Conservation (phyloP, 2,329 filamentous ascomycete genomes). For the Myotisia sp. region DNA sequence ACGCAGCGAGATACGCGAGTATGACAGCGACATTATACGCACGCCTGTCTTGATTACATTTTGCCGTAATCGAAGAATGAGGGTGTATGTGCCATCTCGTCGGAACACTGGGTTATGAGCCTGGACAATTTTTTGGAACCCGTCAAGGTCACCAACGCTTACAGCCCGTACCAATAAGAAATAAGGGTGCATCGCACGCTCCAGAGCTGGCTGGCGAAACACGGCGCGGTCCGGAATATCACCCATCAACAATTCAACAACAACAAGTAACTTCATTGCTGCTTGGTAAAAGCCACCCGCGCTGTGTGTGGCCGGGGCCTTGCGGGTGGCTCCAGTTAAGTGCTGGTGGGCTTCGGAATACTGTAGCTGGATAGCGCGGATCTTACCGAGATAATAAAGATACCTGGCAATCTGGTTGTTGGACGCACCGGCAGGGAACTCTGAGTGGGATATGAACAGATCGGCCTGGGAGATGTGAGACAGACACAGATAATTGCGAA, state of each 20-base stretch:
- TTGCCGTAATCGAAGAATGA: slow-evolving; percentile 86
- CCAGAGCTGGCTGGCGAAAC: slow-evolving; percentile 79
- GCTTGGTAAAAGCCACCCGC: slow-evolving; percentile 92
- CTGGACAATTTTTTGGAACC: slow-evolving; percentile 77
- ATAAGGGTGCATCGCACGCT: slow-evolving; percentile 80
- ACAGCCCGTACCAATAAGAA: slow-evolving; percentile 89
- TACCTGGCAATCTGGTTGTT: slow-evolving; percentile 98
- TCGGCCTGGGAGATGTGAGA: slow-evolving; percentile 96
- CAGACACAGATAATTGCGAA: slow-evolving; percentile 90
- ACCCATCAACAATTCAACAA: slow-evolving; percentile 95
- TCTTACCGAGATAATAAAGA: slow-evolving; percentile 91
- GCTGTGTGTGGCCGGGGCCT: slow-evolving; percentile 77
- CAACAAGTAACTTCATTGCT: slow-evolving; percentile 87
- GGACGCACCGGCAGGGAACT: slow-evolving; percentile 83
- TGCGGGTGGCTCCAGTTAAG: slow-evolving; percentile 81
- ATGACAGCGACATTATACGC: slow-evolving; percentile 96
- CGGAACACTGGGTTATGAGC: slow-evolving; percentile 73
- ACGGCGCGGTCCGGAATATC: slow-evolving; percentile 92
- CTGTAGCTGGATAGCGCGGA: slow-evolving; percentile 86
- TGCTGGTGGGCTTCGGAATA: slow-evolving; percentile 97
- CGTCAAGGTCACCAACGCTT: slow-evolving; percentile 86
- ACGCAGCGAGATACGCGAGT: slow-evolving; percentile 89
- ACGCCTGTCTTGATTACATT: slow-evolving; percentile 99
- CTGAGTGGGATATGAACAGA: slow-evolving; percentile 84
- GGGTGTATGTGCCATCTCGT: slow-evolving; percentile 84